Percentiles rank a stretch among this genome's conserved stretches.
These are phyloP conservation scores for Draba incana DNA, from an alignment of 345 rosid genomes.

Conservation along the genomic window DNA sequence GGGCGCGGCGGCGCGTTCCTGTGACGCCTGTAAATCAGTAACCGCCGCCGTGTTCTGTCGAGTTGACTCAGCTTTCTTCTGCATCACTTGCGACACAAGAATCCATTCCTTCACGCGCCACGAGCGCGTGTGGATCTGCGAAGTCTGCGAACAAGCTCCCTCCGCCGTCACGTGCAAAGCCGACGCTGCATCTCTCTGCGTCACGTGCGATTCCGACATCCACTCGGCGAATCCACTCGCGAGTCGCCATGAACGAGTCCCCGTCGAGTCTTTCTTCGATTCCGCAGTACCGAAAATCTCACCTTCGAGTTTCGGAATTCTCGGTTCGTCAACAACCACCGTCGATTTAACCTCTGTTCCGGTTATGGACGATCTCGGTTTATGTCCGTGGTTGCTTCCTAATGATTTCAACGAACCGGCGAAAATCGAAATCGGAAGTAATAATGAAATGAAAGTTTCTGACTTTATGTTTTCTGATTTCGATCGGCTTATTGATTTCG, in stretches of 20 bases:
- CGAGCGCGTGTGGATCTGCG: conserved; percentile 79
- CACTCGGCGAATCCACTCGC: conserved; percentile 95
- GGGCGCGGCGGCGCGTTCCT: conserved; percentile 62
- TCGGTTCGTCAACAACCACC: conserved; percentile 41
- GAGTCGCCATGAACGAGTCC: conserved; percentile 82
- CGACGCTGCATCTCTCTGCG: conserved; percentile 88
- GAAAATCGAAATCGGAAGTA: conserved; percentile 33
- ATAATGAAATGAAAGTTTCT: conserved; percentile 38
- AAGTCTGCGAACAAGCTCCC: conserved; percentile 95
- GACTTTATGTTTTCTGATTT: conserved; percentile 52
- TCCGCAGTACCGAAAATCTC: conserved; percentile 48
- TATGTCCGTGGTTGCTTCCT: conserved; percentile 46
- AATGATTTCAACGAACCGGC: conserved; percentile 39
- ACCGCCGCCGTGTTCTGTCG: conserved; percentile 73
- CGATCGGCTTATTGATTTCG: conserved; percentile 65
- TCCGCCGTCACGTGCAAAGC: conserved; percentile 96
- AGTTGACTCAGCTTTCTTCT: conserved; percentile 70
- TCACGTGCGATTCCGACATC: conserved; percentile 83
- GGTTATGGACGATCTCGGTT: conserved; percentile 46
- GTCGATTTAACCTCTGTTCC: conserved; percentile 45
- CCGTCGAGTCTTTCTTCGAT: conserved; percentile 70
- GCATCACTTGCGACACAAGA: conserved; percentile 60
- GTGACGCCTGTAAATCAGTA: conserved; percentile 78
- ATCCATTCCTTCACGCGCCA: conserved; percentile 65
- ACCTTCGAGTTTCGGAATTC: conserved; percentile 47